Percentiles rank a stretch among this genome's conserved stretches.
phyloP scores from a whole-genome alignment of 83 land plant species.

The Picea abies region DNA sequence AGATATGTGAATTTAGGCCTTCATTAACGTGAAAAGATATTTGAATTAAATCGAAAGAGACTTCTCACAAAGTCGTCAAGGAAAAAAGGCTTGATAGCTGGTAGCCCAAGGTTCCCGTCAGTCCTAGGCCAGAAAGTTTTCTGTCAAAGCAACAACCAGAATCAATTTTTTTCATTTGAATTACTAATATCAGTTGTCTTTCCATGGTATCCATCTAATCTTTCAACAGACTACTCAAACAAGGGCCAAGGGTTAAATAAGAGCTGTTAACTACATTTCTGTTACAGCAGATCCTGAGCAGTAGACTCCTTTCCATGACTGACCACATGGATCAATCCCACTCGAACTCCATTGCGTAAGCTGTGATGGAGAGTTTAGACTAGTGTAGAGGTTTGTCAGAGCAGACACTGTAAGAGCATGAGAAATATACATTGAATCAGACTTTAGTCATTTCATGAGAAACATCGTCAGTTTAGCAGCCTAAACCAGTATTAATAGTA shows the following conservation, averaged over 20 bases:
- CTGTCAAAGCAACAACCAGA: conserved; percentile 28
- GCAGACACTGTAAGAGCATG: conserved; percentile 57
- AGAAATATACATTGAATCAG: background rate
- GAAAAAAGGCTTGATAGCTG: conserved; percentile 58
- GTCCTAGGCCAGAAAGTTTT: conserved; percentile 51
- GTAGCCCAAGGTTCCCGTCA: conserved; percentile 67
- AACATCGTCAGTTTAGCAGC: background rate
- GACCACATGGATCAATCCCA: conserved; percentile 80
- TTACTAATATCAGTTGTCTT: too few species aligned
- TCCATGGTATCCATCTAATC: background rate
- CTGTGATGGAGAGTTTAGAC: conserved; percentile 60
- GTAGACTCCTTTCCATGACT: conserved; percentile 61
- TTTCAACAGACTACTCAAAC: conserved; percentile 11
- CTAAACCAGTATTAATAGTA: background rate
- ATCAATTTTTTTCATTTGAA: background rate
- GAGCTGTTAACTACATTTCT: conserved; percentile 46
- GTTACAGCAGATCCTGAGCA: conserved; percentile 72
- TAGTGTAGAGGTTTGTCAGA: conserved; percentile 55
- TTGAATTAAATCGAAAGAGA: conserved; percentile 4
- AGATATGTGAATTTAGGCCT: background rate
- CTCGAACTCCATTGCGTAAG: conserved; percentile 57
- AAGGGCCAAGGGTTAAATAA: background rate
- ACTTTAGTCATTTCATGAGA: background rate
- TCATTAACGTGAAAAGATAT: background rate
- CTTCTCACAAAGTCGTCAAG: conserved; percentile 62